These are phyloP conservation scores for Suillus americanus DNA, from an alignment of 768 basidiomycete species.

Conservation along the genomic window DNA sequence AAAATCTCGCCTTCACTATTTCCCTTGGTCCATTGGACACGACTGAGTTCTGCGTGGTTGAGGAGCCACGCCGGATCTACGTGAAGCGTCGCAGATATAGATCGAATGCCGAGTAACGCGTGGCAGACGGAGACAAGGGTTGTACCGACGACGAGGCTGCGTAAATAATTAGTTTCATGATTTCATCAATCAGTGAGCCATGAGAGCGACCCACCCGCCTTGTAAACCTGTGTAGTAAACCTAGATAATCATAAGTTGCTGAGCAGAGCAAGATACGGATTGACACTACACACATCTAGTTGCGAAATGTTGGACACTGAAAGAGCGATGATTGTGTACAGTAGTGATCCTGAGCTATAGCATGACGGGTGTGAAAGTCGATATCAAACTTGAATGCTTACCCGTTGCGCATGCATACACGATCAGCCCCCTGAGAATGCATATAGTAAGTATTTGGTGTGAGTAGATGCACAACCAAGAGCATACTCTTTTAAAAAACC, in stretches of 20 bases:
- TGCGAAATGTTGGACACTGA: neutral
- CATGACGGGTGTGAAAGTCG: neutral
- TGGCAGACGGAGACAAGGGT: slow-evolving; percentile 29
- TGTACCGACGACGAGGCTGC: slow-evolving; percentile 5
- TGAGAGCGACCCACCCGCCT: slow-evolving; percentile 1
- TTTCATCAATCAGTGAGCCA: neutral
- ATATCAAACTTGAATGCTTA: neutral
- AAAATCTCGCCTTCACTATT: slow-evolving; percentile 34
- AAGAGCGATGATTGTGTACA: slow-evolving; percentile 6
- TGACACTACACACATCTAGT: neutral
- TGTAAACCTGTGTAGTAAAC: slow-evolving; percentile 2
- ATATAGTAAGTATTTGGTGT: neutral
- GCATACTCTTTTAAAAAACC: slow-evolving; percentile 11
- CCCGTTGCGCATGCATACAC: slow-evolving; percentile 15
- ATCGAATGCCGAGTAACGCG: slow-evolving; percentile 38
- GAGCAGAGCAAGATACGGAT: neutral
- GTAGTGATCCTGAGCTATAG: slow-evolving; percentile 7
- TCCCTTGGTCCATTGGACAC: slow-evolving; percentile 36
- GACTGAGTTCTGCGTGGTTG: slow-evolving; percentile 42
- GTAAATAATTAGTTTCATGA: neutral
- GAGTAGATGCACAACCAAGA: neutral
- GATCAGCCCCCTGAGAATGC: slow-evolving; percentile 7
- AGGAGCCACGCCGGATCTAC: slow-evolving; percentile 41
- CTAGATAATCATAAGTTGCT: neutral
- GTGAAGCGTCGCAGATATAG: slow-evolving; percentile 36